Percentiles rank a stretch among this genome's conserved stretches.
Evolutionary conservation across 2,329 filamentous ascomycete species (phyloP).

Genomic region (Exserohilum rostratum): DNA sequence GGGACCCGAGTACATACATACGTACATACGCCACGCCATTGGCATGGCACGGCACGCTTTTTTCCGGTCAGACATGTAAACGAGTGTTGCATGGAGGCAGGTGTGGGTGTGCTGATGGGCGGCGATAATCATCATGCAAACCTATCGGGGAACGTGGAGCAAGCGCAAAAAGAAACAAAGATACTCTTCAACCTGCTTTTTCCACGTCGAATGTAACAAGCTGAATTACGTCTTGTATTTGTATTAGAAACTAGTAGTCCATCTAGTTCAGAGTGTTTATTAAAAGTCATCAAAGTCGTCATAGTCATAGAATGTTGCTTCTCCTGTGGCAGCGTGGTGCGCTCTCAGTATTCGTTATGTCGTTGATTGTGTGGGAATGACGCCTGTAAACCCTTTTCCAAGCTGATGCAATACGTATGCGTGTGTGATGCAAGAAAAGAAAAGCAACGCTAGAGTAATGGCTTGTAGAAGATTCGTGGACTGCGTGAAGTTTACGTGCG

Average conservation of each 20-base stretch:
- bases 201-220: too few relatives aligned
- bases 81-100: too few relatives aligned
- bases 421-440: neutral
- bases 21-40: too few relatives aligned
- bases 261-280: too few relatives aligned
- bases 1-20: too few relatives aligned
- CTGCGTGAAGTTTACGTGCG: neutral
- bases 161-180: too few relatives aligned
- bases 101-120: too few relatives aligned
- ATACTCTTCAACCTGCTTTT: too few relatives aligned
- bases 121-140: too few relatives aligned
- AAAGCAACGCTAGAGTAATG: neutral
- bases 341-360: neutral
- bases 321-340: neutral
- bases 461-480: slow-evolving; percentile 1
- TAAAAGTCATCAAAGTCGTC: too few relatives aligned
- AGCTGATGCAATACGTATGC: neutral
- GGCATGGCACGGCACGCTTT: neutral
- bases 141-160: too few relatives aligned
- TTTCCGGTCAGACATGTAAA: too few relatives aligned
- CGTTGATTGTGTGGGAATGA: neutral
- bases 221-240: neutral
- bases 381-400: neutral
- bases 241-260: neutral
- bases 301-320: neutral